phyloP scores from a whole-genome alignment of 768 basidiomycete genomes.

The Trametes coccinea region DNA sequence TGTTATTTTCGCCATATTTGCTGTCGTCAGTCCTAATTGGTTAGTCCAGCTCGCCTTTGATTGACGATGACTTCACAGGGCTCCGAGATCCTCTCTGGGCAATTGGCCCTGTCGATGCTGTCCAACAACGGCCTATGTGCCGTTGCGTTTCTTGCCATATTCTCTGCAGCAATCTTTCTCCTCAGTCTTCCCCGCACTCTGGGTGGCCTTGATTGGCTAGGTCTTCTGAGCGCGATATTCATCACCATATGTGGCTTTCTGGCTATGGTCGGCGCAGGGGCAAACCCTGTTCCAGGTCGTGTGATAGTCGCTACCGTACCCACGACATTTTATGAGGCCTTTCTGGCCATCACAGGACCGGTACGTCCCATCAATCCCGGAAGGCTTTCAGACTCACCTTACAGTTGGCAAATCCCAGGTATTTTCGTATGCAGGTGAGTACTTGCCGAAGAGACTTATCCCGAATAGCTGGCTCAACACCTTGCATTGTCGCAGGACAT shows the following conservation, averaged over 20 bases:
- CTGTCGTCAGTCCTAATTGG: constrained; percentile 17
- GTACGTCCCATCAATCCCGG: constrained; percentile 32
- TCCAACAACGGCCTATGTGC: constrained; percentile 51
- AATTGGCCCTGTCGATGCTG: constrained; percentile 50
- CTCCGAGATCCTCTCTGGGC: constrained; percentile 50
- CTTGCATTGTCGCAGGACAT: constrained; percentile 38
- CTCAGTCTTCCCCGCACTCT: constrained; percentile 50
- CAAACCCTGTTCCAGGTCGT: constrained; percentile 45
- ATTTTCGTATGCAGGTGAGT: constrained; percentile 49
- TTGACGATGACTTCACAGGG: constrained; percentile 35
- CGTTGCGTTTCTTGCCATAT: constrained; percentile 47
- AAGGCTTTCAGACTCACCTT: neutral
- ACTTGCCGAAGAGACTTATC: neutral
- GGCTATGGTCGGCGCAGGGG: constrained; percentile 52
- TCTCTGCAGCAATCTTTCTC: constrained; percentile 43
- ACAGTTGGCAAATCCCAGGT: constrained; percentile 32
- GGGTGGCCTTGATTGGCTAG: constrained; percentile 47
- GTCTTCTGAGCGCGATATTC: constrained; percentile 42
- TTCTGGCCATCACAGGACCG: constrained; percentile 54
- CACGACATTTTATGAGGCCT: constrained; percentile 48
- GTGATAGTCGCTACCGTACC: constrained; percentile 39
- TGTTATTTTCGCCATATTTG: constrained; percentile 51
- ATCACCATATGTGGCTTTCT: constrained; percentile 49
- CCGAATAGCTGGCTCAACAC: neutral
- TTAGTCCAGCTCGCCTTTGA: neutral